Evolutionary conservation across 306 rosid genomes (phyloP), one percentile per base, ranked within the genome.

Genomic region (Fagus sylvatica): DNA sequence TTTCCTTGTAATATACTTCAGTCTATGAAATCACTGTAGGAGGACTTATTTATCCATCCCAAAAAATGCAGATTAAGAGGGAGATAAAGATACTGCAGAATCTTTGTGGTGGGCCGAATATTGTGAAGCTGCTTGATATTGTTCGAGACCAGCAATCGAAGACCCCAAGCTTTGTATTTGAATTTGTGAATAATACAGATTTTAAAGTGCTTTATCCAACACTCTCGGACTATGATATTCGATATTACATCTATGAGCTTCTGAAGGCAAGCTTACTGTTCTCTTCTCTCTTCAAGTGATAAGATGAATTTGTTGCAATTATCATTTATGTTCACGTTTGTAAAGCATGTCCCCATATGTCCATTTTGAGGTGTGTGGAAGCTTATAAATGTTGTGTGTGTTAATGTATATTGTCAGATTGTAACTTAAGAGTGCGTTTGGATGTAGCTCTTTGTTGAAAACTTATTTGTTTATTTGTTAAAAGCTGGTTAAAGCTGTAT

Each of bases 101-200:
- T 88, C 96, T 93, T 55, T 93, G 98, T 39, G 98, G 96, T 64
- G 98, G 98, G 42, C 98, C 98, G 1, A 93, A 93, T 88, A 80
- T 93, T 69, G 90, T 93, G 70, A 91, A 93, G 93, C 85, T 93
- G 91, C 96, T 91, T 68, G 98, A 93, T 85, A 93, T 93, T 40
- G 98, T 93, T 79, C 85, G 98, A 85, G 98, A 93, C 78, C 98
- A 93, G 88, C 98, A 93, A 74, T 93, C 98, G 3, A 93, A 93
- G 93, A 93, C 98, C 49, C 98, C 98, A 30, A 93, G 98, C 81
- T 87, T 93, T 74, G 81, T 93, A 69, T 93, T 93, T 76, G 98
- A 93, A 87, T 74, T 88, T 87, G 98, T 93, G 83, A 91, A 93
- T 80, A 93, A 91, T 86, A 89, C 94, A 73, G 98, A 93, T 81